Base-by-base conservation (phyloP, 163 green algal genomes). In the Chlamydomonas reinhardtii region DNA sequence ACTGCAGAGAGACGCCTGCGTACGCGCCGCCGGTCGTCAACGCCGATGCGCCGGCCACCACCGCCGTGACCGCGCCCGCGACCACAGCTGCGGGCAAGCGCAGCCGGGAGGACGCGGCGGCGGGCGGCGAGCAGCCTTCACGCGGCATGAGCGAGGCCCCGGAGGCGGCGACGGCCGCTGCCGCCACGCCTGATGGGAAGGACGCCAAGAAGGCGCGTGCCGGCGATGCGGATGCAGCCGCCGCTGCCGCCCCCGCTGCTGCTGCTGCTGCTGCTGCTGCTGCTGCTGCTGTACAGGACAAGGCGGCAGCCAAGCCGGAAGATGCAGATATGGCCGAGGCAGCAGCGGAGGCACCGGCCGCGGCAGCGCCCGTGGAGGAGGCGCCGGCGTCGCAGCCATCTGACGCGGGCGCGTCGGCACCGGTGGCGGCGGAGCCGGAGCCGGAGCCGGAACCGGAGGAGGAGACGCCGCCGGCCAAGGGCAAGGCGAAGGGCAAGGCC, bases 401-500 rank as follows among this genome's bases (percentile, higher is more conserved):
- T 17, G 48, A 56, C 3, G 39, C 64, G 9, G 66, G 15, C n/a
- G n/a, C 24, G 43, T 29, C 48, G 9, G 76, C 15, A 0, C 39
- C n/a, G 20, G 27, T 37, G 12, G 66, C 19, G 19, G 48, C 48
- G 48, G 56, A 86, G 54, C 31, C 34, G 25, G 80, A 80, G 52
- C 22, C 22, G 8, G 54, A 56, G 79, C 20, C 25, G 32, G 68
- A 86, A n/a, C n/a, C n/a, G 34, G 69, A 25, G 56, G 17, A 52
- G 59, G 27, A 61, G 71, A 11, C 71, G 15, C 15, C 34, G 37
- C n/a, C 80, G 6, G 35, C 34, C 69, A 74, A 74, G 35, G 69
- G 6, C 22, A 48, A 25, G 14, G 48, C 11, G 15, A 86, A 86
- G 70, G 80, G 25, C 80, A 86, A 86, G 70, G 80, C 25, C 56